Percentiles rank a stretch among this genome's conserved stretches.
Conservation (phyloP, 2,329 filamentous ascomycete genomes). For the Myriosclerotinia duriaeana region DNA sequence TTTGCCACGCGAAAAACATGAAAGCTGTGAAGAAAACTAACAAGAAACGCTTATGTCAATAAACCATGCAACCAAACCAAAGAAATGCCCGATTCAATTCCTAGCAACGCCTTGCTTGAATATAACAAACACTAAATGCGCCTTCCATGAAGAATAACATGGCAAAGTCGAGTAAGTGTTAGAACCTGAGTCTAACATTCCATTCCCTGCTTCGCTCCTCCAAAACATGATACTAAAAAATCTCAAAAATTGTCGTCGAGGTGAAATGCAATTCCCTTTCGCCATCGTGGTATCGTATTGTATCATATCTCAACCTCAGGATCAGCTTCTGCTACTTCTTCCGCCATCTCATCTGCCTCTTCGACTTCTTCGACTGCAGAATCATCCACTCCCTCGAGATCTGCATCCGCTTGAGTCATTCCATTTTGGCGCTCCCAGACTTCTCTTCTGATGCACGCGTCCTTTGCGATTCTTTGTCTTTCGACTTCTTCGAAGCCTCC, state of each 20-base stretch:
- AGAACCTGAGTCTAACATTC: not conserved
- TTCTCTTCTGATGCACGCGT: slow-evolving; percentile 81
- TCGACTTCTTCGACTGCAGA: slow-evolving; percentile 9
- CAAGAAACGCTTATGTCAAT: slow-evolving; percentile 1
- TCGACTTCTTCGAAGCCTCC: slow-evolving; percentile 95
- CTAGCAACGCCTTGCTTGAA: slow-evolving; percentile 15
- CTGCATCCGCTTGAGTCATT: slow-evolving; percentile 38
- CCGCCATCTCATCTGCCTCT: not conserved
- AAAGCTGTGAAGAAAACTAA: not conserved
- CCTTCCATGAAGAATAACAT: slow-evolving; percentile 8
- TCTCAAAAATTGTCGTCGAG: not conserved
- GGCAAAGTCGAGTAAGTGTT: slow-evolving; percentile 3
- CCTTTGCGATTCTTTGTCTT: slow-evolving; percentile 76
- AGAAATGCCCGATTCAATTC: not conserved
- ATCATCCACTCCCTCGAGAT: slow-evolving; percentile 9
- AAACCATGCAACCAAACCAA: not conserved
- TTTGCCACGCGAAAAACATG: not conserved
- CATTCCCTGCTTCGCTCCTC: slow-evolving; percentile 1
- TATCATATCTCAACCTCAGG: slow-evolving; percentile 12
- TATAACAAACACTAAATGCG: not conserved
- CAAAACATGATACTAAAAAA: not conserved
- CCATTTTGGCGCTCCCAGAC: slow-evolving; percentile 69
- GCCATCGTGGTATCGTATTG: slow-evolving; percentile 13
- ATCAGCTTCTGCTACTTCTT: slow-evolving; percentile 9
- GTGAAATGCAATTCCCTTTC: slow-evolving; percentile 1